A percentile compares a stretch with the other conserved stretches of the same genome.
Evolutionary conservation across 164 flowering plant species (phyloP).

Genomic region (Kalanchoe fedtschenkoi): DNA sequence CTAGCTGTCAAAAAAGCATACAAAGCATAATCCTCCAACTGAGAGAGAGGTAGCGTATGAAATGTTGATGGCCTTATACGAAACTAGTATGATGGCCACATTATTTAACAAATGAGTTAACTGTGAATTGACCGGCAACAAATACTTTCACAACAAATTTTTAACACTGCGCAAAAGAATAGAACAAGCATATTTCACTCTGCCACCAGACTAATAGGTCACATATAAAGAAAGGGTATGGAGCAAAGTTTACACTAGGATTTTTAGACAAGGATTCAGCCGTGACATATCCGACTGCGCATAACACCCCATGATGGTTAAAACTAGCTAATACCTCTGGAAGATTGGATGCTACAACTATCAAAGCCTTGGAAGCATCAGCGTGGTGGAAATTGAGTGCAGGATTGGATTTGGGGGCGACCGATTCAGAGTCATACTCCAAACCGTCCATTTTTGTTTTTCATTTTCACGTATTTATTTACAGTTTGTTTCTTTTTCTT

Average conservation of each 20-base stretch:
- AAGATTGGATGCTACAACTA: conserved; percentile 49
- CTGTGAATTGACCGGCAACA: no score
- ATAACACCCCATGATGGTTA: conserved; percentile 57
- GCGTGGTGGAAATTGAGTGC: no score
- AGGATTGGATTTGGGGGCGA: no score
- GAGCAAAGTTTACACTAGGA: conserved; percentile 38
- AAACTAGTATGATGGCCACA: not conserved
- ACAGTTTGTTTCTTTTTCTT: no score
- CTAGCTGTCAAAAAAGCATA: no score
- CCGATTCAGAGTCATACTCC: no score
- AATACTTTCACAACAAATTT: not conserved
- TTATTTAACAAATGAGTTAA: no score
- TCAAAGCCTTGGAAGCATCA: conserved; percentile 62
- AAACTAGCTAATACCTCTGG: conserved; percentile 47
- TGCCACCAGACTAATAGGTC: not conserved
- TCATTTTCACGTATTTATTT: no score
- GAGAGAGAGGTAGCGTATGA: no score
- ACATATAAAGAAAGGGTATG: not conserved
- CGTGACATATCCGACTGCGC: conserved; percentile 72
- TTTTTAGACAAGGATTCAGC: conserved; percentile 55
- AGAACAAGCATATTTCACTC: not conserved
- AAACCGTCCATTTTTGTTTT: no score
- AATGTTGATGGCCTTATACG: not conserved
- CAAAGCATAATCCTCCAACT: not conserved
- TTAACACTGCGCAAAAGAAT: not conserved